These are phyloP conservation scores for Sungouiella thailandica DNA, from an alignment of 805 yeast species.

Conservation along the genomic window DNA sequence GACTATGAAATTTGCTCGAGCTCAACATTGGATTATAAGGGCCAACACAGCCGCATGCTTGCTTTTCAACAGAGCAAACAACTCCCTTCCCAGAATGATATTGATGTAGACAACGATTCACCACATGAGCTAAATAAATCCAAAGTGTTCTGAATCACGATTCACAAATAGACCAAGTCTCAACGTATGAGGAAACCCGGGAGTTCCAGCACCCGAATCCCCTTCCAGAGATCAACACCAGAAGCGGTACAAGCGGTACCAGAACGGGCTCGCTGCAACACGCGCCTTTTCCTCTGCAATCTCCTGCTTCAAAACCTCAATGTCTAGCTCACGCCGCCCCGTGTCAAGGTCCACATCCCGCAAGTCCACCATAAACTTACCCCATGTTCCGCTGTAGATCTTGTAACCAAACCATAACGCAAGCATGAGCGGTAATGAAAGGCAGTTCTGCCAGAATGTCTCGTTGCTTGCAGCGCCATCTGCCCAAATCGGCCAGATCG, in stretches of 20 bases:
- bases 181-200: too few species aligned
- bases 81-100: too few species aligned
- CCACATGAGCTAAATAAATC: too few species aligned
- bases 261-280: slow-evolving; percentile 21
- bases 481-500: slow-evolving; percentile 33
- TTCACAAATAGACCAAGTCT: too few species aligned
- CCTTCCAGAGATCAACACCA: too few species aligned
- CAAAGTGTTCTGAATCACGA: too few species aligned
- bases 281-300: slow-evolving; percentile 29
- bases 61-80: too few species aligned
- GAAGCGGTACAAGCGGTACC: slow-evolving; percentile 21
- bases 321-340: slow-evolving; percentile 44
- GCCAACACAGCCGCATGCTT: too few species aligned
- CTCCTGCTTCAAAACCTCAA: slow-evolving; percentile 34
- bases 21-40: too few species aligned
- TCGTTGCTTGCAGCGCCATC: slow-evolving; percentile 19
- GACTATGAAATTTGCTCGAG: too few species aligned
- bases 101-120: too few species aligned
- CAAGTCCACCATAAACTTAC: slow-evolving; percentile 32
- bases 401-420: slow-evolving; percentile 42
- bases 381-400: slow-evolving; percentile 27
- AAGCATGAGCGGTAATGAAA: slow-evolving; percentile 37
- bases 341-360: slow-evolving; percentile 56
- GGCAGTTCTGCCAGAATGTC: slow-evolving; percentile 49
- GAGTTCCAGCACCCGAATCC: too few species aligned